A percentile compares a stretch with the other conserved stretches of the same genome.
These are phyloP conservation scores for Boletus sp. DNA, from an alignment of 768 basidiomycete species.

Conservation along the genomic window DNA sequence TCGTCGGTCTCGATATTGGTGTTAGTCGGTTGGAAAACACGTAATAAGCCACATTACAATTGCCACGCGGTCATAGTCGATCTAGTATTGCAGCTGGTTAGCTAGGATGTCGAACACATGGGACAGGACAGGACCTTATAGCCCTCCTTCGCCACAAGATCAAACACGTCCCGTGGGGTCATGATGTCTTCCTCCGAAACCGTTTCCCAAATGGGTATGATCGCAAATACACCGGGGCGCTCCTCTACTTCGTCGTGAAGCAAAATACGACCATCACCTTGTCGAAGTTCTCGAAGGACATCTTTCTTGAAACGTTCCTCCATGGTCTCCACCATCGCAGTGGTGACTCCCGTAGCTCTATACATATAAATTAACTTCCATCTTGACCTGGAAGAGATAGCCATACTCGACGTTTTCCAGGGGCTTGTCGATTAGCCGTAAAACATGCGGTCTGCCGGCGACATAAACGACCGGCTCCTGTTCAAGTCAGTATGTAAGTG, in stretches of 20 bases:
- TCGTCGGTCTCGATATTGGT: slow-evolving; percentile 80
- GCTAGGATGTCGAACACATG: not conserved
- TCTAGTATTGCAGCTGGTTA: slow-evolving; percentile 40
- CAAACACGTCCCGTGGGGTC: slow-evolving; percentile 82
- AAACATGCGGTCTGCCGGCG: slow-evolving; percentile 82
- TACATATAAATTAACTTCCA: not conserved
- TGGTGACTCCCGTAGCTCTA: slow-evolving; percentile 93
- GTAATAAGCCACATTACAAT: slow-evolving; percentile 55
- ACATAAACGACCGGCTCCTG: slow-evolving; percentile 94
- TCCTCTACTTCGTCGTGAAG: slow-evolving; percentile 97
- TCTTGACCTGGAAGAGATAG: not conserved
- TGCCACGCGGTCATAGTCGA: slow-evolving; percentile 85
- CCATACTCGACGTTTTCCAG: slow-evolving; percentile 92
- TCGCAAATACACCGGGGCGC: slow-evolving; percentile 81
- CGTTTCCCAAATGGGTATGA: slow-evolving; percentile 94
- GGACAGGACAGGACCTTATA: slow-evolving; percentile 46
- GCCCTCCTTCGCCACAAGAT: slow-evolving; percentile 72
- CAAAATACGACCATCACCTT: slow-evolving; percentile 71
- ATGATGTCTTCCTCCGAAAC: slow-evolving; percentile 79
- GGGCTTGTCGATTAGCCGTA: slow-evolving; percentile 83
- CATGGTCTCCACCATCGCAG: slow-evolving; percentile 87
- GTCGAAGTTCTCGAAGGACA: slow-evolving; percentile 76
- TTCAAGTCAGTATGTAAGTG: not conserved
- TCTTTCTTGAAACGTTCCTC: slow-evolving; percentile 86
- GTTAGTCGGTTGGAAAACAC: slow-evolving; percentile 2